Base-by-base conservation (phyloP, 805 yeast species). In the Kodamaea fukazawae region DNA sequence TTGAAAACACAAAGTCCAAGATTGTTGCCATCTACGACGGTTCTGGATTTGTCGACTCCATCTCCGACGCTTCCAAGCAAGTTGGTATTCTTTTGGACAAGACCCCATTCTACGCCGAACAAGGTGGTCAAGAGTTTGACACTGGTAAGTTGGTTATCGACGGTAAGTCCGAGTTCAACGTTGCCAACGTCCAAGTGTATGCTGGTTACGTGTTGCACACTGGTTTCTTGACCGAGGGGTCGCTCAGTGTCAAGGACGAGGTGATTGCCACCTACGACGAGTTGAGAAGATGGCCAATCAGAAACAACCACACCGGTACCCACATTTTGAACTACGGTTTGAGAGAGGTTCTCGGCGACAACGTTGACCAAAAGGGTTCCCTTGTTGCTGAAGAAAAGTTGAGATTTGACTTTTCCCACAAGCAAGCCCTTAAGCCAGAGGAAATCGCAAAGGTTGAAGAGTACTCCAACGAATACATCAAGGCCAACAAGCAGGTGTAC, bases 71-170 rank as follows among this genome's bases (percentile, higher is more conserved):
- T 4, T 60, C 69, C 18, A 50, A 55, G 38, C 88, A 86, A 60
- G 67, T 75, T 50, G 99, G 99, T 61, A 65, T 93, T 38, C 61
- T 93, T 36, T 73, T 93, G 44, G 95, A 93, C 61, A 84, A 79
- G 63, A 87, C 98, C 17, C 93, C 95, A 62, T 88, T 93, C 67
- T 93, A 93, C 59, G 98, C 99, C 36, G 99, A 93, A 71, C 95
- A 87, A 67, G 99, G 99, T 79, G 99, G 99, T 58, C 99, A 93
- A 74, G 97, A 89, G 65, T 84, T 76, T 58, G 99, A 93, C 62
- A 85, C 95, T 31, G 99, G 99, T 67, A 84, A 79, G 63, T 75
- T 93, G 49, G 90, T 88, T 37, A 80, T 88, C 55, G 97, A 90
- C 58, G 96, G 95, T 33, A 67, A 67, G 51, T 73, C 90, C 41